Evolutionary conservation across 306 rosid species (phyloP), one percentile per base, ranked within the genome.

Genomic region (Vigna hirtella): DNA sequence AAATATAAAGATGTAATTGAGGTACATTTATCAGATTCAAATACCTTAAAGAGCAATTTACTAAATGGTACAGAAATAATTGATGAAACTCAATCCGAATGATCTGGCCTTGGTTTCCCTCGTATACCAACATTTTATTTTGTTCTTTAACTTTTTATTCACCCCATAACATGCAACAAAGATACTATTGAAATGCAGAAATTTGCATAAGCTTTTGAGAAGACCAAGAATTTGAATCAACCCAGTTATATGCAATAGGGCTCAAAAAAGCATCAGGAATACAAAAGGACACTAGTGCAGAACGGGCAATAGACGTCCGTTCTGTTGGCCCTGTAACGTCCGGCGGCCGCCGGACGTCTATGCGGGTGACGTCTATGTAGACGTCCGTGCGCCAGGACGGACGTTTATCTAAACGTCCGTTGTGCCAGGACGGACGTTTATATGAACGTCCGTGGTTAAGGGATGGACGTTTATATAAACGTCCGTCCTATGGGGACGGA

Each of bases 261-360:
- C 97, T 83, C 87, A 94, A 83, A 49, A 92, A 94, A 2, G 97
- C 97, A 64, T 90, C 93, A 6, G 98, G 98, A 73, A 92, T 92
- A 74, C 98, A 97, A 10, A 92, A 92, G 66, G n/a, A n/a, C n/a
- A n/a, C n/a, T n/a, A n/a, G n/a, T n/a, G n/a, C n/a, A n/a, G n/a
- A n/a, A n/a, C n/a, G n/a, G n/a, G n/a, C n/a, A n/a, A n/a, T n/a
- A n/a, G n/a, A n/a, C n/a, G n/a, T n/a, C n/a, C n/a, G n/a, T n/a
- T n/a, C n/a, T n/a, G n/a, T n/a, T n/a, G n/a, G n/a, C n/a, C n/a
- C n/a, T n/a, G n/a, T n/a, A n/a, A n/a, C n/a, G n/a, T n/a, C n/a
- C n/a, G n/a, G n/a, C n/a, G n/a, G n/a, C n/a, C n/a, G n/a, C n/a
- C n/a, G n/a, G n/a, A n/a, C n/a, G n/a, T n/a, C n/a, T n/a, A n/a